Evolutionary conservation across 805 yeast genomes (phyloP).

Genomic region (Hanseniaspora vineae): DNA sequence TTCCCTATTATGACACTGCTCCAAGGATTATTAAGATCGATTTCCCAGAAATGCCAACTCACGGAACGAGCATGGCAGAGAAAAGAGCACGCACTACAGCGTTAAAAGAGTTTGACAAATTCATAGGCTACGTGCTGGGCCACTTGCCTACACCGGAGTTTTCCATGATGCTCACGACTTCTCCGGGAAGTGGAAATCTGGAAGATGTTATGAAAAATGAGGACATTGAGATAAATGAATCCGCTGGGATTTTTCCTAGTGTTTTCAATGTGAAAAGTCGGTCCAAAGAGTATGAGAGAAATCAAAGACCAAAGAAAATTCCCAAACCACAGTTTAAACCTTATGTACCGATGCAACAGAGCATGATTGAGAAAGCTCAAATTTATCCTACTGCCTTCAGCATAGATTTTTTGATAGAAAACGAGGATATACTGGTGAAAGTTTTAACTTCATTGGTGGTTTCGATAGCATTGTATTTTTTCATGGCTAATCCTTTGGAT

Average conservation of each 20-base stretch:
- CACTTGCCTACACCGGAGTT: conserved; percentile 64
- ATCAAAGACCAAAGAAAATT: conserved; percentile 4
- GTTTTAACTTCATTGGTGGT: not conserved
- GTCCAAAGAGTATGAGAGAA: not conserved
- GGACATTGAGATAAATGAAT: not conserved
- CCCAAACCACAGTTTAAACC: conserved; percentile 18
- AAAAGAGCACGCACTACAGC: conserved; percentile 16
- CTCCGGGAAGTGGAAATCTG: conserved; percentile 15
- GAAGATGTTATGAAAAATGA: conserved; percentile 7
- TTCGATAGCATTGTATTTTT: not conserved
- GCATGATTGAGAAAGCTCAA: no score
- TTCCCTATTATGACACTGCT: conserved; percentile 48
- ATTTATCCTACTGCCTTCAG: conserved; percentile 15
- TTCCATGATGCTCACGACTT: conserved; percentile 45
- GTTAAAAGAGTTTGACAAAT: conserved; percentile 31
- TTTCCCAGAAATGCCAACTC: conserved; percentile 35
- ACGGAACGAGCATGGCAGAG: conserved; percentile 14
- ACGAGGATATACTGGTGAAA: not conserved
- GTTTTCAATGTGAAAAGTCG: not conserved
- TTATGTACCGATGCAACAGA: no score
- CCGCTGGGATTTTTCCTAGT: not conserved
- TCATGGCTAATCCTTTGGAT: not conserved
- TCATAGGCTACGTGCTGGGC: conserved; percentile 42
- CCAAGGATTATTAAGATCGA: conserved; percentile 50
- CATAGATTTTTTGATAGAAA: conserved; percentile 2